A percentile compares a stretch with the other conserved stretches of the same genome.
Conservation (phyloP, 257 asterid species). For the Fraxinus quadrangulata region DNA sequence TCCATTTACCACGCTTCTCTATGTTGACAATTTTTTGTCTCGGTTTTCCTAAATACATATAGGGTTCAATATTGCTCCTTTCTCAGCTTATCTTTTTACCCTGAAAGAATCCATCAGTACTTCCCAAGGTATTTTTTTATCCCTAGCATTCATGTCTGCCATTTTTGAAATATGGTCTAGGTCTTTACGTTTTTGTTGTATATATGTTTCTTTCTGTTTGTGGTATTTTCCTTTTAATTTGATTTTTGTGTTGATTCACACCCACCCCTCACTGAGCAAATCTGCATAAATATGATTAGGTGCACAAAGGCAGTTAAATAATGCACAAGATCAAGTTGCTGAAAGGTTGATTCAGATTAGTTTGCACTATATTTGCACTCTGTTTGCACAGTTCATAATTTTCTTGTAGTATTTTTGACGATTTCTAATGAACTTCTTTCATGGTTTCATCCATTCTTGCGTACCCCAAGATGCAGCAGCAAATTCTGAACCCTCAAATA, state of each 20-base stretch:
- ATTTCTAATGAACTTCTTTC: background rate
- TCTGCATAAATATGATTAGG: background rate
- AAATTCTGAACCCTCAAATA: background rate
- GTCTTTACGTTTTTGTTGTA: too few species aligned
- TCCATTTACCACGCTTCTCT: background rate
- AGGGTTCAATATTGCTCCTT: too few species aligned
- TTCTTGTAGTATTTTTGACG: too few species aligned
- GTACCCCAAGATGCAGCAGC: background rate
- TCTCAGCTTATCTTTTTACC: too few species aligned
- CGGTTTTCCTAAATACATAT: slow-evolving; percentile 6
- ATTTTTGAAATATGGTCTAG: too few species aligned
- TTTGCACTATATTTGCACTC: background rate
- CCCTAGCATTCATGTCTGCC: background rate
- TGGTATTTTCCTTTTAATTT: background rate
- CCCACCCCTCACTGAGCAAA: background rate
- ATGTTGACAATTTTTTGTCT: slow-evolving; percentile 9
- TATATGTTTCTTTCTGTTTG: background rate
- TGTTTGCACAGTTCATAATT: background rate
- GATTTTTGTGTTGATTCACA: background rate
- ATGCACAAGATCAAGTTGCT: background rate
- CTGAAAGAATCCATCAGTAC: too few species aligned
- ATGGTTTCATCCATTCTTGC: background rate
- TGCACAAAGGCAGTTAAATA: background rate
- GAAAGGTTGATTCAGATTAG: too few species aligned
- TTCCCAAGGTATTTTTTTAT: too few species aligned